Evolutionary conservation across 148 eudicot species (phyloP).

Genomic region (Tetragonia tetragonoides): DNA sequence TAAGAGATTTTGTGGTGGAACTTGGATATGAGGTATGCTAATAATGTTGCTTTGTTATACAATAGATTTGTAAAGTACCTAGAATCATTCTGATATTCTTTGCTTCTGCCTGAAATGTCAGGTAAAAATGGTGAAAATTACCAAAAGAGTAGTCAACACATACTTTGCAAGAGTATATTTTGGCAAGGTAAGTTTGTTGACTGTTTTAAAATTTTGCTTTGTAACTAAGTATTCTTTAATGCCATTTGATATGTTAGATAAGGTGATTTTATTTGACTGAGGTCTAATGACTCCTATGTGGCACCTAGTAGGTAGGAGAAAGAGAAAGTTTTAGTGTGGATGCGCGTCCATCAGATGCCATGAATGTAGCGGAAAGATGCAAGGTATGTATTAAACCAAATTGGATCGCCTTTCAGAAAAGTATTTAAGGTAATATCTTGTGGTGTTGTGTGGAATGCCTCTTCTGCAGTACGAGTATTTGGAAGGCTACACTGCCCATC

Average conservation of each 20-base stretch:
- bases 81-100: background rate
- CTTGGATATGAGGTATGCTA: slow-evolving; percentile 61
- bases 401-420: background rate
- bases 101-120: slow-evolving; percentile 28
- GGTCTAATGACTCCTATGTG: background rate
- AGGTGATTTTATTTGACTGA: background rate
- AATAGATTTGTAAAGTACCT: background rate
- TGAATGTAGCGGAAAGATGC: slow-evolving; percentile 66
- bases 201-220: background rate
- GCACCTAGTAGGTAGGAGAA: slow-evolving; percentile 47
- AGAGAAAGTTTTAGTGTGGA: slow-evolving; percentile 53
- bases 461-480: background rate
- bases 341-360: slow-evolving; percentile 86
- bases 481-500: background rate
- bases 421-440: background rate
- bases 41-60: background rate
- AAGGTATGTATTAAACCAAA: slow-evolving; percentile 36
- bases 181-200: slow-evolving; percentile 46
- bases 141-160: slow-evolving; percentile 56
- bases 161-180: slow-evolving; percentile 60
- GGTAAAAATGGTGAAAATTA: slow-evolving; percentile 75
- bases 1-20: slow-evolving; percentile 40
- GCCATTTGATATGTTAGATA: background rate
- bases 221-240: background rate
- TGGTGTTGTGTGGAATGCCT: background rate